Conservation (phyloP, 352 stramenopile species). For the Globisporangium irregulare region DNA sequence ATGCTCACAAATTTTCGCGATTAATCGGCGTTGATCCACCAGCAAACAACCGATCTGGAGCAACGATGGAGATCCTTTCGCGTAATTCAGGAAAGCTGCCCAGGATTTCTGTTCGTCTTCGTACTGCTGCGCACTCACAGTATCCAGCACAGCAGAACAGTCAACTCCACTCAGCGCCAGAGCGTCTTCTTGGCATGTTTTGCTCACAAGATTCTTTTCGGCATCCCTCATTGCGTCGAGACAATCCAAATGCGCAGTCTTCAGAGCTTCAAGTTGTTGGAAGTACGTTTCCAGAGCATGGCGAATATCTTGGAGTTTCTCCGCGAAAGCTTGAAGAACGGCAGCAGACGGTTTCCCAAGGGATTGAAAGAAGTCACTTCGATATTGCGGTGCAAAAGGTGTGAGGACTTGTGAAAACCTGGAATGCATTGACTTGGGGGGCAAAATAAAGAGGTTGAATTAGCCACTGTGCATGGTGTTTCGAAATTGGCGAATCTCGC, state of each 20-base stretch:
- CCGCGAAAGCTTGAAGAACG: conserved; percentile 22
- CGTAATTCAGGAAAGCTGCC: conserved; percentile 36
- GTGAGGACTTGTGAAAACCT: conserved; percentile 34
- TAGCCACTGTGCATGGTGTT: background rate
- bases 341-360: conserved; percentile 30
- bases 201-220: conserved; percentile 11
- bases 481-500: no score
- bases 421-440: conserved; percentile 21
- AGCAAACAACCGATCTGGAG: conserved; percentile 54
- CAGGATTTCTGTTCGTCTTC: conserved; percentile 41
- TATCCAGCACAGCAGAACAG: background rate
- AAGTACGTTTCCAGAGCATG: conserved; percentile 30
- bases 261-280: conserved; percentile 27
- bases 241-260: conserved; percentile 35
- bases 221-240: conserved; percentile 11
- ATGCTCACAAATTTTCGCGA: conserved; percentile 31
- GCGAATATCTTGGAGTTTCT: conserved; percentile 24
- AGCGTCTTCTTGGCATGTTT: conserved; percentile 16
- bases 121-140: conserved; percentile 28
- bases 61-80: conserved; percentile 21
- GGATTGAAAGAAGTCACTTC: conserved; percentile 20
- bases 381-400: conserved; percentile 32
- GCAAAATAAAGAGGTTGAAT: background rate
- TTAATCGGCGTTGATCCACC: conserved; percentile 45
- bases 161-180: conserved; percentile 14